Evolutionary conservation across 495 filamentous ascomycete species (phyloP).

Genomic region (Parathielavia hyrcaniae): DNA sequence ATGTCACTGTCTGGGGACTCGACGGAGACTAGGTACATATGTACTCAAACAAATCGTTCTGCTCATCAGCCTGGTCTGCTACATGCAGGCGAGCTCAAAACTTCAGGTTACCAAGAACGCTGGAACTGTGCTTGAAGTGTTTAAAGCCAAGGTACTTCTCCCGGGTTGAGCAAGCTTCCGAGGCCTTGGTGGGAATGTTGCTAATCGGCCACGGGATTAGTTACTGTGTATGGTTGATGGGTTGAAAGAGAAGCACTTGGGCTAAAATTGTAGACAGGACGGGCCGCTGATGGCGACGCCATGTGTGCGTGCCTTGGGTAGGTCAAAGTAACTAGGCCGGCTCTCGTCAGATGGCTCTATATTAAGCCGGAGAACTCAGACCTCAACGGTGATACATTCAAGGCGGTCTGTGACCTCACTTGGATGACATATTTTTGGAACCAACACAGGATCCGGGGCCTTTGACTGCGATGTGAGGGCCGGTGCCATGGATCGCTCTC

Average conservation of each 20-base stretch:
- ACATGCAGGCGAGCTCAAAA: too few species aligned
- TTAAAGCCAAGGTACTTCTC: background rate
- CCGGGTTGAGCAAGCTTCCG: background rate
- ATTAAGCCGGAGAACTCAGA: conserved; percentile 10
- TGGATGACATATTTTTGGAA: too few species aligned
- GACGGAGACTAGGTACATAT: too few species aligned
- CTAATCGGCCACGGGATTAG: background rate
- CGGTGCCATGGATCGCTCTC: too few species aligned
- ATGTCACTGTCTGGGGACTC: too few species aligned
- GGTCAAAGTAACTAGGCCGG: too few species aligned
- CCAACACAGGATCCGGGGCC: conserved; percentile 34
- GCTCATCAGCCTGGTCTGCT: too few species aligned
- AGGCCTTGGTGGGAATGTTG: background rate
- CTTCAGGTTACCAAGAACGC: background rate
- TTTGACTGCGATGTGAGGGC: conserved; percentile 20
- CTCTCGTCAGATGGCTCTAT: too few species aligned
- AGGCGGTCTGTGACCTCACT: conserved; percentile 37
- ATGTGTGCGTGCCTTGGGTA: too few species aligned
- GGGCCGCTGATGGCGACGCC: too few species aligned
- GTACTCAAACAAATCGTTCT: too few species aligned
- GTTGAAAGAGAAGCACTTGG: too few species aligned
- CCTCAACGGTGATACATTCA: conserved; percentile 37
- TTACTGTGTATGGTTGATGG: background rate
- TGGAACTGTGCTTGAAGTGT: background rate
- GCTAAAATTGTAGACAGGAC: background rate